Evolutionary conservation across 192 early-diverging fungal species (phyloP), one percentile per base, ranked within the genome.

Genomic region (Coemansia sp.): DNA sequence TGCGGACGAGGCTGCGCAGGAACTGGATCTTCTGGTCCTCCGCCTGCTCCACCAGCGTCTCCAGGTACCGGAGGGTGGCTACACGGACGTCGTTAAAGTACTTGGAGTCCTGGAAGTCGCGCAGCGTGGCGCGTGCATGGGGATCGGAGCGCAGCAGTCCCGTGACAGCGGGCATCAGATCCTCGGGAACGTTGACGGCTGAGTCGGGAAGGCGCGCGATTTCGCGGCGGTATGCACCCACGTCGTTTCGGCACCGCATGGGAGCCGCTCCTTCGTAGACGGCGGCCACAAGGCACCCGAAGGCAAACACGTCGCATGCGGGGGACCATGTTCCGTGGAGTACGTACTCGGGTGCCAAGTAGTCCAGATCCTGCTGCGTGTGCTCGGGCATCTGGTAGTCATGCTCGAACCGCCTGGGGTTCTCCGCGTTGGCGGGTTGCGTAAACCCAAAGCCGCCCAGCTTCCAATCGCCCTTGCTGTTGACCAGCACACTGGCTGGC

Each of bases 81-180:
- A 93, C 86, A 2, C 92, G 74, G 14, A 92, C 76, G 53, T 90
- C 89, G 81, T 92, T 88, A 79, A 95, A 95, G 61, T 88, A 91
- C 41, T 81, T 83, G 72, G 83, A 83, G 8, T 66, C 66, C 59
- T 91, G 88, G 69, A 95, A 90, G 45, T 87, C 84, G 0, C 69
- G 52, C 2, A 89, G 78, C 0, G 87, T 80, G 74, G 91, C 71
- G 7, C 93, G 82, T 41, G 73, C 71, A 1, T 63, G 66, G 2
- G 90, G 85, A 7, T 85, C 73, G 2, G 82, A 71, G 1, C 76
- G 73, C 19, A 94, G 67, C 29, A 93, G 71, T 9, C 66, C 67
- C 9, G 66, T 75, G 58, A 91, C 84, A 0, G 84, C 84, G 5
- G 82, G 71, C 72, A 62, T 17, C 1, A 84, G 65, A 19, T 79